Conservation (phyloP, 306 rosid species). For the Inga leiocalycina region DNA sequence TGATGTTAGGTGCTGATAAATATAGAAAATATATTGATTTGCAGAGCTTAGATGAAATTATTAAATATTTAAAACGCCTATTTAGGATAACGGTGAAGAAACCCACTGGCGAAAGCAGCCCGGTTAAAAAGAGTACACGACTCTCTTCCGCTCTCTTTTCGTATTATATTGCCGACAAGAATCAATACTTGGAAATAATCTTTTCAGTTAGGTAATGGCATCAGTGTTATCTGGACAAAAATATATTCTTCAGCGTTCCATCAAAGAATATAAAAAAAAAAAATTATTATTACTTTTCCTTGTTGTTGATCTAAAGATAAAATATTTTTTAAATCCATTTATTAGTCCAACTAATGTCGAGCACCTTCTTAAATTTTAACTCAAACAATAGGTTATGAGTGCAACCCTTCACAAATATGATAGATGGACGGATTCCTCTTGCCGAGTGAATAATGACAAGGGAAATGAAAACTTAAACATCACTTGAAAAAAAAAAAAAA, state of each 20-base stretch:
- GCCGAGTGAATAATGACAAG: no score
- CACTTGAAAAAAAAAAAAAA: neutral
- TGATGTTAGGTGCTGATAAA: no score
- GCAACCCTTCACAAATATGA: no score
- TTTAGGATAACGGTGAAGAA: neutral
- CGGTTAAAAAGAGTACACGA: neutral
- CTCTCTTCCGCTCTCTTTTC: neutral
- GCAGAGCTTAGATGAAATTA: no score
- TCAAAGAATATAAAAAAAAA: neutral
- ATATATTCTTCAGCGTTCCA: neutral
- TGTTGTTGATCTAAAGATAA: neutral
- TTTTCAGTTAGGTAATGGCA: neutral
- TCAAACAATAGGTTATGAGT: no score
- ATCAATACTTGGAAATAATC: neutral
- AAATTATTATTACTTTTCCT: neutral
- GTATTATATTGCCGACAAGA: neutral
- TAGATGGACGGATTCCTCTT: no score
- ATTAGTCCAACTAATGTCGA: no score
- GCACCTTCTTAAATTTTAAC: no score
- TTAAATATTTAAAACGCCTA: neutral
- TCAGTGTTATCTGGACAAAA: neutral
- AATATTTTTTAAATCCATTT: neutral
- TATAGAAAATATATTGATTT: no score
- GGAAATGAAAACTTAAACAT: neutral
- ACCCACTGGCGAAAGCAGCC: neutral